These are phyloP conservation scores for Fusarium sp. DNA, from an alignment of 2,329 filamentous ascomycete genomes.

Conservation along the genomic window DNA sequence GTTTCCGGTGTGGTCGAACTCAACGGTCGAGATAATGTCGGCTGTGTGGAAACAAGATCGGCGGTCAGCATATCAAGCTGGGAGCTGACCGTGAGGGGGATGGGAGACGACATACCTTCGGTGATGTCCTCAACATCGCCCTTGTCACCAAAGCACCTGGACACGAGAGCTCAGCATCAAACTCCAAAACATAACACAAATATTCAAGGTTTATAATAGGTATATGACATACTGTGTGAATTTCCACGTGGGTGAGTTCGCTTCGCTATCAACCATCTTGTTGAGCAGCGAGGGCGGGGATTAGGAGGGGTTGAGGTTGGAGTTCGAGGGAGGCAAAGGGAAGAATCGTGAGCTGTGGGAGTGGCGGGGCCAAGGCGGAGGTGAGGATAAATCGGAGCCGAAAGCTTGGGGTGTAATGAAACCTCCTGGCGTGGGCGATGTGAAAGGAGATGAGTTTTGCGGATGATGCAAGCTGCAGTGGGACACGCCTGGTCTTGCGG, in stretches of 20 bases:
- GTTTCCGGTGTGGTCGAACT: constrained; percentile 90
- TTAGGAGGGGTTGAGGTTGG: constrained; percentile 36
- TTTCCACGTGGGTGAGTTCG: constrained; percentile 97
- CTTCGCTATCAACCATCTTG: constrained; percentile 97
- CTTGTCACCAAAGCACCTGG: constrained; percentile 98
- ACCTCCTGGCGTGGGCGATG: constrained; percentile 27
- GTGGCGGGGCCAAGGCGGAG: constrained; percentile 36
- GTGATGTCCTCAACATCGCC: constrained; percentile 99
- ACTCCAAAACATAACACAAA: constrained; percentile 8
- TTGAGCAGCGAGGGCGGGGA: constrained; percentile 47
- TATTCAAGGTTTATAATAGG: constrained; percentile 1
- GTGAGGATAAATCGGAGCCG: constrained; percentile 30
- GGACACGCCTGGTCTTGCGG: constrained; percentile 37
- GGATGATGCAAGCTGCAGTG: constrained; percentile 34
- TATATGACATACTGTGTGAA: constrained; percentile 88
- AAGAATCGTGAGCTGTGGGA: constrained; percentile 31
- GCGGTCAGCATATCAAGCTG: constrained; percentile 34
- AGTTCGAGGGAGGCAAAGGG: constrained; percentile 38
- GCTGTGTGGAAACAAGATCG: constrained; percentile 58
- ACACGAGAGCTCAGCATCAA: constrained; percentile 33
- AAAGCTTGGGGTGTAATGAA: constrained; percentile 16
- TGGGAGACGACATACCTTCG: constrained; percentile 71
- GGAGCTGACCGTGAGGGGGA: constrained; percentile 22
- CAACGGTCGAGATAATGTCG: constrained; percentile 91
- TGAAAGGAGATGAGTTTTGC: constrained; percentile 28